Evolutionary conservation across 2,329 filamentous ascomycete species (phyloP).

Genomic region (Didymella segeticola): DNA sequence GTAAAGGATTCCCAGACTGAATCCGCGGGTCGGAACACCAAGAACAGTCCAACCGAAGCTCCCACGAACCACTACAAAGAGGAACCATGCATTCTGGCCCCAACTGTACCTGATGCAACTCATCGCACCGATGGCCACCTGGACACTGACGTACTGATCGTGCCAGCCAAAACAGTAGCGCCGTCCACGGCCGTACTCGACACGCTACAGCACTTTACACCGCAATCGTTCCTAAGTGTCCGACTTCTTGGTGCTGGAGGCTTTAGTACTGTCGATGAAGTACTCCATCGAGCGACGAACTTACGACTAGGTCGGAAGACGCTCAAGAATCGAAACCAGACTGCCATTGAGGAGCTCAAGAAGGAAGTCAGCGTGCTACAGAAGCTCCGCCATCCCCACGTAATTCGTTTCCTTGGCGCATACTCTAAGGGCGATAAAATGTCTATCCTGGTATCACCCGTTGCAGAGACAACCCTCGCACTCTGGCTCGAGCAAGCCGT

Average conservation of each 20-base stretch:
- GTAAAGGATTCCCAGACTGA: neutral
- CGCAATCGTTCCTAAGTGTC: conserved; percentile 44
- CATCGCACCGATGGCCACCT: neutral
- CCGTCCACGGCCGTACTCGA: conserved; percentile 10
- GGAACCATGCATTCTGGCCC: neutral
- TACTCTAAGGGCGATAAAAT: conserved; percentile 47
- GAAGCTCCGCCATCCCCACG: conserved; percentile 48
- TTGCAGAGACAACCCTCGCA: conserved; percentile 46
- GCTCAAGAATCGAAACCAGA: conserved; percentile 45
- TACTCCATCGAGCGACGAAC: conserved; percentile 44
- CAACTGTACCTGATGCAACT: neutral
- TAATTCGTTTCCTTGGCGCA: conserved; percentile 48
- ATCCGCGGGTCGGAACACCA: conserved; percentile 12
- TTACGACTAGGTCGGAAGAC: conserved; percentile 46
- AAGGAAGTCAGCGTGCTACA: conserved; percentile 47
- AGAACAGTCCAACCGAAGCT: conserved; percentile 3
- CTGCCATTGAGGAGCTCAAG: conserved; percentile 41
- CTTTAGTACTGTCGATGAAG: conserved; percentile 49
- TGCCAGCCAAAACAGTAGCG: neutral
- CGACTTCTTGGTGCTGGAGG: conserved; percentile 46
- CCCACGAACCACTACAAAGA: neutral
- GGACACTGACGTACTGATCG: neutral
- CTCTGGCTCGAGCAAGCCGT: conserved; percentile 40
- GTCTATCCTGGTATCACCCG: conserved; percentile 46
- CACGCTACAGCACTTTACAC: conserved; percentile 13